These are phyloP conservation scores for Paraurostyla sp. DNA, from an alignment of 73 alveolate genomes.

Conservation along the genomic window DNA sequence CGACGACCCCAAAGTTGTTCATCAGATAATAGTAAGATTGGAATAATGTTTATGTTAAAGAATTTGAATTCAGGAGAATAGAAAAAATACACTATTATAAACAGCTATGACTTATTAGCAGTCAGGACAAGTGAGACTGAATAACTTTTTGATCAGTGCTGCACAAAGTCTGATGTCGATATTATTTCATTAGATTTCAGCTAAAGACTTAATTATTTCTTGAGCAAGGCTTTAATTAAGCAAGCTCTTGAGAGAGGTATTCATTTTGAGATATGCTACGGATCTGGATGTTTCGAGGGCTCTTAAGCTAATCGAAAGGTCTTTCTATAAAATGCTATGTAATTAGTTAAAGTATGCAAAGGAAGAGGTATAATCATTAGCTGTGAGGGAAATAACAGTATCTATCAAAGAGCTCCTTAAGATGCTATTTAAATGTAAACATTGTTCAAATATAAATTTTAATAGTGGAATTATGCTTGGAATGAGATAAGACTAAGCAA, in stretches of 20 bases:
- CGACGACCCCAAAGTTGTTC: conserved; percentile 62
- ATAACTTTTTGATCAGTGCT: conserved; percentile 55
- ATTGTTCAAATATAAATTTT: neutral
- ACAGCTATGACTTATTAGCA: conserved; percentile 61
- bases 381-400: conserved; percentile 65
- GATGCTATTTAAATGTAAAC: conserved; percentile 70
- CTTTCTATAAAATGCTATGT: conserved; percentile 73
- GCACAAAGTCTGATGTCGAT: conserved; percentile 69
- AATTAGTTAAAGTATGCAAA: conserved; percentile 69
- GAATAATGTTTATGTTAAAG: neutral
- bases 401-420: conserved; percentile 78
- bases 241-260: conserved; percentile 76
- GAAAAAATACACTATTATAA: conserved; percentile 13
- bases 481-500: conserved; percentile 68
- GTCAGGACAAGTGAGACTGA: conserved; percentile 56
- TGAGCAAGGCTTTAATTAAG: conserved; percentile 39
- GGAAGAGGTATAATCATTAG: conserved; percentile 71
- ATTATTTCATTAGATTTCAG: conserved; percentile 57
- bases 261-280: conserved; percentile 81
- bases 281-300: conserved; percentile 55
- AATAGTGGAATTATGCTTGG: conserved; percentile 65
- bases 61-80: conserved; percentile 55
- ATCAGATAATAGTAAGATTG: conserved; percentile 26
- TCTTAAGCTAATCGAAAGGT: conserved; percentile 68
- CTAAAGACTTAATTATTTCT: conserved; percentile 40